phyloP scores from a whole-genome alignment of 768 basidiomycete species.

The Chalciporus sphaerocephalus region DNA sequence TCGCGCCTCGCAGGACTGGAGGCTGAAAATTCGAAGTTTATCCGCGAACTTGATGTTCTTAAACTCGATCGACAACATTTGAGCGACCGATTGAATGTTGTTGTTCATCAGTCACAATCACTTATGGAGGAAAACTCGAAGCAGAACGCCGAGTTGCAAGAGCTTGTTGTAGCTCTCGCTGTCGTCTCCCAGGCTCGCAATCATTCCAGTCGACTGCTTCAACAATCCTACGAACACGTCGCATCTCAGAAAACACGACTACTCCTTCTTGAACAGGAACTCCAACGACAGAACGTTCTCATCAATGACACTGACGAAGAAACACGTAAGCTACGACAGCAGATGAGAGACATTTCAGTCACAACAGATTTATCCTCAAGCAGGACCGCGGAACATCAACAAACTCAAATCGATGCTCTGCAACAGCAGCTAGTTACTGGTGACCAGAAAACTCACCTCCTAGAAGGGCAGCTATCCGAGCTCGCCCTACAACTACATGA shows the following conservation, averaged over 20 bases:
- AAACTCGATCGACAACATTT: constrained; percentile 8
- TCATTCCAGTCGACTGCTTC: constrained; percentile 11
- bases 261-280: constrained; percentile 11
- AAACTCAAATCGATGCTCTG: neutral
- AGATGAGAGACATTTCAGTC: constrained; percentile 5
- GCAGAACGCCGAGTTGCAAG: constrained; percentile 8
- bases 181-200: constrained; percentile 18
- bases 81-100: constrained; percentile 5
- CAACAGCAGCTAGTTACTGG: constrained; percentile 5
- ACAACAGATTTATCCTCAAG: neutral
- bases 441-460: neutral
- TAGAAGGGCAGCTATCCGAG: constrained; percentile 1
- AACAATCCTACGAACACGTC: constrained; percentile 1
- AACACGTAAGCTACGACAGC: constrained; percentile 10
- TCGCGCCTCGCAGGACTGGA: constrained; percentile 15
- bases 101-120: constrained; percentile 6
- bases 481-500: constrained; percentile 15
- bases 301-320: constrained; percentile 9
- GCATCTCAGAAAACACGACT: constrained; percentile 19
- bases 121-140: constrained; percentile 10
- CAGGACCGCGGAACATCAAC: constrained; percentile 3
- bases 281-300: constrained; percentile 8
- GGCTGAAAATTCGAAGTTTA: constrained; percentile 13
- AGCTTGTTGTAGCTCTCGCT: constrained; percentile 25
- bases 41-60: constrained; percentile 14